A percentile compares a stretch with the other conserved stretches of the same genome.
Evolutionary conservation across 176 grass and related monocot genomes (phyloP).

Genomic region (Bonia amplexicaulis): DNA sequence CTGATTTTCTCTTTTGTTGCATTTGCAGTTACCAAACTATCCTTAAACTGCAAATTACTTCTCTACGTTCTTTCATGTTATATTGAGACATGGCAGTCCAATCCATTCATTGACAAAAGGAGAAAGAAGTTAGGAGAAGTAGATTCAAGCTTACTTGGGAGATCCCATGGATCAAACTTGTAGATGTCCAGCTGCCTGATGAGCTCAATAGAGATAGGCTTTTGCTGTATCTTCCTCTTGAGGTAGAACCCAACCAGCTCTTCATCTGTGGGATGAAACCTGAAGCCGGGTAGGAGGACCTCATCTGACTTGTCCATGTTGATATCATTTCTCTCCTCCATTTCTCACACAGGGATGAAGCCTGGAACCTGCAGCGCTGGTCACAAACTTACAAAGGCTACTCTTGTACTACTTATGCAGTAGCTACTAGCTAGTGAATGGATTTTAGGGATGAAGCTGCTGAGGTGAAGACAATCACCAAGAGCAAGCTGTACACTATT

Average conservation of each 20-base stretch:
- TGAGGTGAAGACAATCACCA: slow-evolving; percentile 37
- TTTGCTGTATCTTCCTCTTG: slow-evolving; percentile 75
- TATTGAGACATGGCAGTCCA: not conserved
- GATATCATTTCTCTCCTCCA: slow-evolving; percentile 53
- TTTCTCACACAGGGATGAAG: slow-evolving; percentile 15
- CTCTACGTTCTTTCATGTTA: too few relatives aligned
- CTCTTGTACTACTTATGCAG: slow-evolving; percentile 15
- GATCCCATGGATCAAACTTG: slow-evolving; percentile 81
- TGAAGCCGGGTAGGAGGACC: slow-evolving; percentile 58
- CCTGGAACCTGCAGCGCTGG: not conserved
- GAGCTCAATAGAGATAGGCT: slow-evolving; percentile 65
- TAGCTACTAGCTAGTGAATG: slow-evolving; percentile 26
- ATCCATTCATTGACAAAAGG: not conserved
- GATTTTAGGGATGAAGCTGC: slow-evolving; percentile 27
- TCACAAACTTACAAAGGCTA: slow-evolving; percentile 21
- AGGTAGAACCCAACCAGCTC: slow-evolving; percentile 69
- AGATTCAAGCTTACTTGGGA: slow-evolving; percentile 61
- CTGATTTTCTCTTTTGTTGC: not conserved
- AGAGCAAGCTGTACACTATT: slow-evolving; percentile 28
- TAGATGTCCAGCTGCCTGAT: slow-evolving; percentile 76
- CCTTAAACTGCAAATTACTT: not conserved
- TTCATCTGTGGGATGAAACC: slow-evolving; percentile 80
- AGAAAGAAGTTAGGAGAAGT: not conserved
- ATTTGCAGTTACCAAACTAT: not conserved
- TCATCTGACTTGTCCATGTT: slow-evolving; percentile 63